phyloP scores from a whole-genome alignment of 2,329 filamentous ascomycete species.

The Fusarium annulatum region DNA sequence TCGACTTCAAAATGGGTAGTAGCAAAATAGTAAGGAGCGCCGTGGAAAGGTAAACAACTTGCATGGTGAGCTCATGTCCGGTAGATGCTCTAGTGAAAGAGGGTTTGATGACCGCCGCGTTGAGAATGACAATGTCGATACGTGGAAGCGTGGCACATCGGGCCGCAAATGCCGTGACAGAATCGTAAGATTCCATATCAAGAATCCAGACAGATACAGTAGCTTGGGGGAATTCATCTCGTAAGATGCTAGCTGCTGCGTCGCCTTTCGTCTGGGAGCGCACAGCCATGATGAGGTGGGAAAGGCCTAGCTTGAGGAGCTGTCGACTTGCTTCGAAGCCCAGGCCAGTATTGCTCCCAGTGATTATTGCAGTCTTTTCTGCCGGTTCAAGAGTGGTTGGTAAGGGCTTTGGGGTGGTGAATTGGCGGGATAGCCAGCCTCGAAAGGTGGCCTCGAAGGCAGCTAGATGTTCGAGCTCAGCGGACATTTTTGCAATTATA shows the following conservation, averaged over 20 bases:
- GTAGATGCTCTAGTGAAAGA: neutral
- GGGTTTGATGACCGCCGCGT: neutral
- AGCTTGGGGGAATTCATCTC: neutral
- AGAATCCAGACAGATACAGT: neutral
- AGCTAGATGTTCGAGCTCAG: neutral
- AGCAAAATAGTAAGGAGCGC: neutral
- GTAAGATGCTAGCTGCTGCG: neutral
- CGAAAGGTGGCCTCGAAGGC: neutral
- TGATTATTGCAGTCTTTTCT: neutral
- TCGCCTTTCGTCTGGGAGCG: neutral
- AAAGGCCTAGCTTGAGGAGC: neutral
- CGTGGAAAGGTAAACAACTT: neutral
- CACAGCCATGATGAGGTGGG: neutral
- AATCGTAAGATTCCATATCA: neutral
- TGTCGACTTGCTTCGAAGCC: neutral
- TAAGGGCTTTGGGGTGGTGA: neutral
- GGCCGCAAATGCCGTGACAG: neutral
- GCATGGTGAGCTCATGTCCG: neutral
- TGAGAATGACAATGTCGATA: neutral
- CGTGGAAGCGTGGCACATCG: neutral
- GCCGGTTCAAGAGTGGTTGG: accelerated
- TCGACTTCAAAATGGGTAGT: neutral
- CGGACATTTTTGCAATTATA: neutral
- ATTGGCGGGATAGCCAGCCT: neutral
- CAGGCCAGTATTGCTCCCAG: neutral